These are phyloP conservation scores for Pseudonitzschia multistriata DNA, from an alignment of 108 stramenopile species.

Conservation along the genomic window DNA sequence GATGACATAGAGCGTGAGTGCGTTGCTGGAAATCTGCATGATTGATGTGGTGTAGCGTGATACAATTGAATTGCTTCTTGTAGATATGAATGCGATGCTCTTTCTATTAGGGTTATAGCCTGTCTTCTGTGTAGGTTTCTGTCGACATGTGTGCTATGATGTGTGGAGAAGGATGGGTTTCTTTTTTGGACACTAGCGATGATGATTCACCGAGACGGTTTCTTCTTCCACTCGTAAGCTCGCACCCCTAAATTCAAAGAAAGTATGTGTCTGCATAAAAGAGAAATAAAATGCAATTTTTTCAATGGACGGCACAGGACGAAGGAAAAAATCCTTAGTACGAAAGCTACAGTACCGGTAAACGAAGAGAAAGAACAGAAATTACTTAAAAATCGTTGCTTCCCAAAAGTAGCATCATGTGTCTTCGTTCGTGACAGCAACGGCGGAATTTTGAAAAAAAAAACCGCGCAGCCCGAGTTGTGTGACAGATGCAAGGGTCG, in stretches of 20 bases:
- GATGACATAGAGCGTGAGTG: constrained; percentile 1
- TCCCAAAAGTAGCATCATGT: neutral
- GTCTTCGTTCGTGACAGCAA: neutral
- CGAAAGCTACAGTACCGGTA: neutral
- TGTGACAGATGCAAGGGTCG: neutral
- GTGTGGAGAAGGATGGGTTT: too few species aligned
- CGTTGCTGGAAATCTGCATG: constrained; percentile 13
- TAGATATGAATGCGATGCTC: neutral
- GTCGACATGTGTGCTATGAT: too few species aligned
- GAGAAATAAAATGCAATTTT: too few species aligned
- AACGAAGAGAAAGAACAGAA: neutral
- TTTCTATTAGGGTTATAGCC: neutral
- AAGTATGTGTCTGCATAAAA: too few species aligned
- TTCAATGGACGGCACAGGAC: too few species aligned
- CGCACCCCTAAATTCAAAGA: too few species aligned
- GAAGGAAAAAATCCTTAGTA: too few species aligned
- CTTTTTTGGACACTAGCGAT: too few species aligned
- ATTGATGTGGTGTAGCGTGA: neutral
- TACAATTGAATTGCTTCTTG: neutral
- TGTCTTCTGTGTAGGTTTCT: too few species aligned
- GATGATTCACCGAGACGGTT: too few species aligned
- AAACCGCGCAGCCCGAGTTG: neutral
- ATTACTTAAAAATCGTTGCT: neutral
- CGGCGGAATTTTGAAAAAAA: neutral
- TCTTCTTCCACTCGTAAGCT: too few species aligned